Percentiles rank a stretch among this genome's conserved stretches.
These are phyloP conservation scores for Henckelia pumila DNA, from an alignment of 257 asterid genomes.

Conservation along the genomic window DNA sequence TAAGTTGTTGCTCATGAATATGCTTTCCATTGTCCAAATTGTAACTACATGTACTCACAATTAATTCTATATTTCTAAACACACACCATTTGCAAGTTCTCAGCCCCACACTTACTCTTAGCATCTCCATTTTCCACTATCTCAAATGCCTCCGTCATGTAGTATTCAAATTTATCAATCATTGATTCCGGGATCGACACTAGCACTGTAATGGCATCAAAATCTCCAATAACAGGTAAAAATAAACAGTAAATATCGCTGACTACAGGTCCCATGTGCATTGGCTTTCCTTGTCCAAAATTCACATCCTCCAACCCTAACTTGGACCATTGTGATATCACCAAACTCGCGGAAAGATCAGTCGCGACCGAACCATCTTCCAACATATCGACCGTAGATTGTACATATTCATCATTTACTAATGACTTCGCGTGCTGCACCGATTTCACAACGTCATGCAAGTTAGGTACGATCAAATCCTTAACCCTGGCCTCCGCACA, in stretches of 20 bases:
- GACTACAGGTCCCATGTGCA: conserved; percentile 67
- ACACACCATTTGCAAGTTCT: background rate
- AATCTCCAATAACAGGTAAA: conserved; percentile 51
- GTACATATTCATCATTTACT: conserved; percentile 38
- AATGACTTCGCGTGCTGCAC: conserved; percentile 61
- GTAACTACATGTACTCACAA: background rate
- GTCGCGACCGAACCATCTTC: conserved; percentile 40
- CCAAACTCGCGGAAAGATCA: conserved; percentile 55
- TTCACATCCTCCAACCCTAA: conserved; percentile 76
- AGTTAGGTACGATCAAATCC: conserved; percentile 36
- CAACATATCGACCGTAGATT: conserved; percentile 50
- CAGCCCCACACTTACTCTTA: background rate
- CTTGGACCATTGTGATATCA: conserved; percentile 79
- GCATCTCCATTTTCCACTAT: background rate
- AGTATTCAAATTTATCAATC: conserved; percentile 48
- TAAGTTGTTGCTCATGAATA: background rate
- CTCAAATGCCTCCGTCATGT: conserved; percentile 45
- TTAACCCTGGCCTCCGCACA: conserved; percentile 61
- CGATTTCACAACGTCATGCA: conserved; percentile 46
- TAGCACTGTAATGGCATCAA: conserved; percentile 48
- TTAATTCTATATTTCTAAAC: background rate
- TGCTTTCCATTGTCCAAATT: background rate
- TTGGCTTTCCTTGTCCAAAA: conserved; percentile 72
- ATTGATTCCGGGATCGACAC: conserved; percentile 64
- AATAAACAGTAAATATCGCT: conserved; percentile 75